Evolutionary conservation across 106 monocot genomes (phyloP).

Genomic region (Dendrobium huoshanense): DNA sequence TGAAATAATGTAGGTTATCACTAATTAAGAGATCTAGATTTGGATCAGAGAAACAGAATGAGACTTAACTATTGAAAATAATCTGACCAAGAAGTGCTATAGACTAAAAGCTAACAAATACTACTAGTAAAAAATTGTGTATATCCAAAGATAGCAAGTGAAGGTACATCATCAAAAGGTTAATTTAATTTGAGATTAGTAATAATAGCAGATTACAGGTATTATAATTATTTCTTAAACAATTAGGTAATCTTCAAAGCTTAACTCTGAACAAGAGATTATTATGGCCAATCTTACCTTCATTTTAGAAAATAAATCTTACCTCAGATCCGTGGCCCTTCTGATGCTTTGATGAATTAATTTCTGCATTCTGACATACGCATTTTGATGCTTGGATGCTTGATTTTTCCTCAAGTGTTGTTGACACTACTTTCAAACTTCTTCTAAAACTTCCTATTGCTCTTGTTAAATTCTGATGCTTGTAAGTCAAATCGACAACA

Average conservation of each 20-base stretch:
- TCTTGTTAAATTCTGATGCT: slow-evolving; percentile 56
- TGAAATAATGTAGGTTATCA: background rate
- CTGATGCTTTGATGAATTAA: slow-evolving; percentile 20
- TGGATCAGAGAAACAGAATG: background rate
- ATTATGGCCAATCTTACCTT: background rate
- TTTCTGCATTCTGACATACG: slow-evolving; percentile 11
- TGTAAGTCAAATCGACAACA: slow-evolving; percentile 37
- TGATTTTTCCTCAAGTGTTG: slow-evolving; percentile 43
- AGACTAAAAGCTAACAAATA: background rate
- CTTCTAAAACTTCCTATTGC: slow-evolving; percentile 48
- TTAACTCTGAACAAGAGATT: background rate
- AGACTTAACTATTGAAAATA: background rate
- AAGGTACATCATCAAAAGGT: background rate
- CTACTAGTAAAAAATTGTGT: background rate
- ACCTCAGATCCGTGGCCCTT: slow-evolving; percentile 28
- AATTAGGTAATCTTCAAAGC: background rate
- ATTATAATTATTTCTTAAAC: background rate
- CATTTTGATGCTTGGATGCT: background rate
- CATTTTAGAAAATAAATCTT: slow-evolving; percentile 5
- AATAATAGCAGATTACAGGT: background rate
- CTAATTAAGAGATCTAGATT: background rate
- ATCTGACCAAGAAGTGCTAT: slow-evolving; percentile 1
- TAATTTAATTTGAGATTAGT: background rate
- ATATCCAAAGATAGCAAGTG: background rate
- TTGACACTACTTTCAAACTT: slow-evolving; percentile 40